These are phyloP conservation scores for Auriscalpium microsporum DNA, from an alignment of 768 basidiomycete genomes.

Conservation along the genomic window DNA sequence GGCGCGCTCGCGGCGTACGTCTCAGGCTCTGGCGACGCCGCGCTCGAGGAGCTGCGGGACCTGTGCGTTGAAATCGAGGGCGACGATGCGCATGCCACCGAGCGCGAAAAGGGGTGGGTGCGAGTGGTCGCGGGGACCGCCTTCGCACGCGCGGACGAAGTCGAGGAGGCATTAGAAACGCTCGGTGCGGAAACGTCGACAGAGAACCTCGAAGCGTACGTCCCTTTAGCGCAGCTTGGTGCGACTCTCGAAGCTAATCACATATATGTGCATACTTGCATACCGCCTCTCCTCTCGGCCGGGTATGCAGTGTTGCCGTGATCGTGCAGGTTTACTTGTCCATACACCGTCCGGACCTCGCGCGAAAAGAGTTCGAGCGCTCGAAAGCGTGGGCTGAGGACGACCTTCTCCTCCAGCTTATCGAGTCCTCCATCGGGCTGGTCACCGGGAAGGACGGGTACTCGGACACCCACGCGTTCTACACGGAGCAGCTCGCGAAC, in stretches of 20 bases:
- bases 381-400: slow-evolving; percentile 86
- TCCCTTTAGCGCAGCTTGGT: slow-evolving; percentile 8
- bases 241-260: neutral
- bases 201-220: slow-evolving; percentile 84
- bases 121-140: slow-evolving; percentile 80
- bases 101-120: slow-evolving; percentile 65
- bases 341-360: slow-evolving; percentile 81
- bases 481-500: slow-evolving; percentile 77
- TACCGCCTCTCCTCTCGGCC: too few species aligned
- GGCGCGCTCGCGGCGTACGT: slow-evolving; percentile 68
- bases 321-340: slow-evolving; percentile 84
- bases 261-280: too few species aligned
- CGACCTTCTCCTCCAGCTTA: slow-evolving; percentile 79
- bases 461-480: slow-evolving; percentile 48
- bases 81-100: slow-evolving; percentile 59
- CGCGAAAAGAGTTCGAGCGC: slow-evolving; percentile 75
- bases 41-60: slow-evolving; percentile 78
- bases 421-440: slow-evolving; percentile 76
- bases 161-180: slow-evolving; percentile 90
- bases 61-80: slow-evolving; percentile 80
- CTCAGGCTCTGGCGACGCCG: slow-evolving; percentile 38
- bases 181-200: slow-evolving; percentile 58
- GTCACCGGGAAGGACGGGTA: slow-evolving; percentile 69
- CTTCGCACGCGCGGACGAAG: slow-evolving; percentile 74
- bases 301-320: slow-evolving; percentile 55